Base-by-base conservation (phyloP, 202 grass and related monocot species). In the Cymbopogon flexuosus region DNA sequence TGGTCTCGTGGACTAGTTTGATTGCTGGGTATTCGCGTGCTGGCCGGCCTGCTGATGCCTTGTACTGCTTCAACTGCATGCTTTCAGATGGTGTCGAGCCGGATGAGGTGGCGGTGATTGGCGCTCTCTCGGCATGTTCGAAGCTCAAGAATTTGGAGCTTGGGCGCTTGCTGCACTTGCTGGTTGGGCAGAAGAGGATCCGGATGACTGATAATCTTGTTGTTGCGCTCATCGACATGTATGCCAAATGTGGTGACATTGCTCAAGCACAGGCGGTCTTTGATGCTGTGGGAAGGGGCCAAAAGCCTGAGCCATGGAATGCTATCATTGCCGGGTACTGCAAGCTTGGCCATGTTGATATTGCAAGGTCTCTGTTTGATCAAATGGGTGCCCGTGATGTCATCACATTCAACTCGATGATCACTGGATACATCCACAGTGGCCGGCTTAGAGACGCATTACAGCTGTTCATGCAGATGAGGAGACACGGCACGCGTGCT, bases 351-450 rank as follows among this genome's bases (percentile, higher is more conserved):
- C 75, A 84, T 82, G 54, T 93, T 65, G 88, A 68, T 19, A 45
- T 84, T 19, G 92, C 92, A 54, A 78, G 75, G 68, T 84, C 60
- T 7, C 60, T 97, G 75, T 94, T 97, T 33, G 88, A 97, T 83
- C 84, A 87, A 68, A 93, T 94, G 84, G 81, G 68, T 1, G 0
- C 68, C 45, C 84, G 73, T 82, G 94, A 93, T 75, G 45, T 78
- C 59, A 74, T 97, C 37, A 91, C 94, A 52, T 97, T 91, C 79
- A 94, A 97, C 79, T 90, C 92, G 22, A 89, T 97, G 88, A 94
- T 94, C 47, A 89, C 76, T 67, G 90, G 95, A 39, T 97, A 93
- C 60, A 89, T 88, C 30, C 95, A 91, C n/a, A 86, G 69, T 30
- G 82, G 82, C 36, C 35, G 79, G 22, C 89, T 94, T 77, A 64